Conservation (phyloP, 73 alveolate species). For the Breviolum minutum region DNA sequence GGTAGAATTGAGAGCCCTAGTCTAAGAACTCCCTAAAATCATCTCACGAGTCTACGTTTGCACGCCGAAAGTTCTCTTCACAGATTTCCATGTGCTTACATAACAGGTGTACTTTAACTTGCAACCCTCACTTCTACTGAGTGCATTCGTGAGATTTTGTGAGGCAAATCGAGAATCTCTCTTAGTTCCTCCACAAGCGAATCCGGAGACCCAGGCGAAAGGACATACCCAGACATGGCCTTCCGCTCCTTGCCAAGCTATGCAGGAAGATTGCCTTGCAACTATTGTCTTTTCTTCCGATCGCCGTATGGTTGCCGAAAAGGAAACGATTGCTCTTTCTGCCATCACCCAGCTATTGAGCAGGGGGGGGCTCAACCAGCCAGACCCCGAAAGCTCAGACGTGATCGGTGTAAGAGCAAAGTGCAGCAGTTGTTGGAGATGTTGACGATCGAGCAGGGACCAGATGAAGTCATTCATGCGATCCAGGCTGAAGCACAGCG, state of each 20-base stretch:
- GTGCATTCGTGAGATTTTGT: no score
- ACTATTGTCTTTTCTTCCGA: background rate
- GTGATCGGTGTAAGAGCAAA: conserved; percentile 11
- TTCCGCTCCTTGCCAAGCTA: conserved; percentile 4
- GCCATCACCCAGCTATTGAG: background rate
- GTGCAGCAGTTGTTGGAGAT: conserved; percentile 47
- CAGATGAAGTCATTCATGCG: background rate
- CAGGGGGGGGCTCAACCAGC: background rate
- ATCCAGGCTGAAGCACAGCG: conserved; percentile 26
- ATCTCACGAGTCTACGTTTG: no score
- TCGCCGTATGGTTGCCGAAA: background rate
- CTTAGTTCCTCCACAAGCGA: background rate
- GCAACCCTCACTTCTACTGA: no score
- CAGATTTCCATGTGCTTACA: no score
- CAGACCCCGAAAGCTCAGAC: conserved; percentile 27
- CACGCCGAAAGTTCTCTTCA: no score
- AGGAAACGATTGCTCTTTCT: conserved; percentile 2
- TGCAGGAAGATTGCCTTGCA: conserved; percentile 19
- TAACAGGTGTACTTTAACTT: no score
- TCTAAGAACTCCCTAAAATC: background rate
- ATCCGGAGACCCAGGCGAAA: background rate
- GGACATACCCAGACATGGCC: background rate
- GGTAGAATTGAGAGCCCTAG: background rate
- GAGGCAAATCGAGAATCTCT: background rate
- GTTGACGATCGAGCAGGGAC: conserved; percentile 27